These are phyloP conservation scores for Mycena indigotica DNA, from an alignment of 768 basidiomycete genomes.

Conservation along the genomic window DNA sequence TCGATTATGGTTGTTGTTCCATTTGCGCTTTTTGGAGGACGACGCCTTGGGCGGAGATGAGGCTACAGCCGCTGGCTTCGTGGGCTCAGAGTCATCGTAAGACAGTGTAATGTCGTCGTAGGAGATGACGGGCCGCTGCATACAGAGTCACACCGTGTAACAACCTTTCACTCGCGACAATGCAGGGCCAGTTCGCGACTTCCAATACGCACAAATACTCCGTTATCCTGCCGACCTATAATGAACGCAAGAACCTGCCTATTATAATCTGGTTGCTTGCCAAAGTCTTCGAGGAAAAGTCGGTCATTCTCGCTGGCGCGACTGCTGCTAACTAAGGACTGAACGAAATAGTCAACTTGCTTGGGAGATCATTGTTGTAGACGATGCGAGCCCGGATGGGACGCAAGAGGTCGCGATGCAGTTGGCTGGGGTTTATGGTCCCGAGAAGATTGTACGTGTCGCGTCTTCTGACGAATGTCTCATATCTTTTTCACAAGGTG, in stretches of 20 bases:
- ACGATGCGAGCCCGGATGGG: slow-evolving; percentile 91
- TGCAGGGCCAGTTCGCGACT: slow-evolving; percentile 63
- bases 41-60: slow-evolving; percentile 30
- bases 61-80: slow-evolving; percentile 16
- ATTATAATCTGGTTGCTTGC: slow-evolving; percentile 86
- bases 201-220: slow-evolving; percentile 78
- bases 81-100: slow-evolving; percentile 31
- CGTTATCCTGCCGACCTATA: slow-evolving; percentile 92
- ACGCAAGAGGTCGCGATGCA: slow-evolving; percentile 87
- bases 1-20: no score
- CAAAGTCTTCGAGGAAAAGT: slow-evolving; percentile 77
- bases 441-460: slow-evolving; percentile 73
- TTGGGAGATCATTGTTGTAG: slow-evolving; percentile 91
- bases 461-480: neutral
- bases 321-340: slow-evolving; percentile 4
- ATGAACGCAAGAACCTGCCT: slow-evolving; percentile 90
- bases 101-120: slow-evolving; percentile 66
- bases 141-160: slow-evolving; percentile 46
- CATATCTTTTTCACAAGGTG: slow-evolving; percentile 57
- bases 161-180: no score
- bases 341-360: slow-evolving; percentile 55
- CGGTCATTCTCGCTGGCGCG: slow-evolving; percentile 30
- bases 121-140: slow-evolving; percentile 51
- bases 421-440: slow-evolving; percentile 77
- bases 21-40: slow-evolving; percentile 61